phyloP scores from a whole-genome alignment of 2,329 filamentous ascomycete genomes.

The Aureobasidium sp. region DNA sequence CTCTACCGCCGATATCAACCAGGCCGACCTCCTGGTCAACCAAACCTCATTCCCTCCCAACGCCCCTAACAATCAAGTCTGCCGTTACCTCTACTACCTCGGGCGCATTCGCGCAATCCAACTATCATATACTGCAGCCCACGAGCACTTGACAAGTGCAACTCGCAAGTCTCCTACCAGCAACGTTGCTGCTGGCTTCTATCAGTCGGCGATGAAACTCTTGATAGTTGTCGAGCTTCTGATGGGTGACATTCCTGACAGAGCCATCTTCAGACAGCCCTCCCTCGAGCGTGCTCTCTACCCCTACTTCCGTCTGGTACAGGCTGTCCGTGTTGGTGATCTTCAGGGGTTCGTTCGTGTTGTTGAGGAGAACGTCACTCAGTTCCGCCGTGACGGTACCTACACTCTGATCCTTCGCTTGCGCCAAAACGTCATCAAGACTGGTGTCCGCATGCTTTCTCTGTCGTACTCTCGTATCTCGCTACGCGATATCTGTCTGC shows the following conservation, averaged over 20 bases:
- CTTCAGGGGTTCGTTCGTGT: conserved; percentile 86
- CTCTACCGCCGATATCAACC: conserved; percentile 89
- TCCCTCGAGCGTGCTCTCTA: conserved; percentile 79
- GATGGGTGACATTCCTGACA: conserved; percentile 97
- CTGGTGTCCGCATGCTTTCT: conserved; percentile 98
- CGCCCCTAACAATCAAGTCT: conserved; percentile 96
- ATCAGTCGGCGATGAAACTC: conserved; percentile 94
- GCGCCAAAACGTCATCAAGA: conserved; percentile 98
- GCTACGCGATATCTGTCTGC: conserved; percentile 92
- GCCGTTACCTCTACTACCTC: conserved; percentile 93
- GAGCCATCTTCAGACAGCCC: conserved; percentile 85
- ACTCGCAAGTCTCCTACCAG: conserved; percentile 92
- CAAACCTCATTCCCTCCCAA: conserved; percentile 93
- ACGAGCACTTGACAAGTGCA: conserved; percentile 86
- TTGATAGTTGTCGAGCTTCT: conserved; percentile 90
- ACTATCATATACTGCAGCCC: conserved; percentile 91
- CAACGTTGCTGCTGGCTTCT: conserved; percentile 83
- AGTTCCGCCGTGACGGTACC: conserved; percentile 87
- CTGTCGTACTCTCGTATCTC: conserved; percentile 97
- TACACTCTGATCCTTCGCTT: conserved; percentile 93
- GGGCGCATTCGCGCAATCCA: conserved; percentile 95
- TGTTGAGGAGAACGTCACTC: conserved; percentile 71
- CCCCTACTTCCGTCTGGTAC: conserved; percentile 89
- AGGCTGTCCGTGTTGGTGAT: conserved; percentile 93
- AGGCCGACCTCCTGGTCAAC: conserved; percentile 90